Conservation (phyloP, 164 flowering plant genomes). For the Vitis labrusca region DNA sequence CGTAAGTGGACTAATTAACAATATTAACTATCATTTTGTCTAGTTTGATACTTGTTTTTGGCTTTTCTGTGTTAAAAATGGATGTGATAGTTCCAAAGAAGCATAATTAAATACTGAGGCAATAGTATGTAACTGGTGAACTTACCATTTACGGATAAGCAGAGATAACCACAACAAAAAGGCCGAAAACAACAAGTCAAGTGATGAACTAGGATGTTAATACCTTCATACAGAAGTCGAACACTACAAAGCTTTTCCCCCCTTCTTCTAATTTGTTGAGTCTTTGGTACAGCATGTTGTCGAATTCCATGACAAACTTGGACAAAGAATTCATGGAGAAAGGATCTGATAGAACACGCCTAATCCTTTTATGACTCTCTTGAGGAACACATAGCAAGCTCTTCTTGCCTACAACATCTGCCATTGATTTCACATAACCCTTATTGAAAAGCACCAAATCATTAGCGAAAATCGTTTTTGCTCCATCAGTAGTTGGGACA, state of each 20-base stretch:
- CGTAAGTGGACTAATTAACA: too few species aligned
- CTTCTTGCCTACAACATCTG: constrained; percentile 36
- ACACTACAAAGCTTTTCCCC: constrained; percentile 39
- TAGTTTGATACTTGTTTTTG: neutral
- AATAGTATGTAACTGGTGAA: too few species aligned
- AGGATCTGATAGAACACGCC: constrained; percentile 41
- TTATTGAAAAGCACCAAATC: constrained; percentile 45
- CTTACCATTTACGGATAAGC: too few species aligned
- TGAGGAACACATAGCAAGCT: constrained; percentile 37
- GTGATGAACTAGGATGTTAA: too few species aligned
- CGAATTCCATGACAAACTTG: constrained; percentile 26
- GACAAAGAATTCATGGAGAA: constrained; percentile 44
- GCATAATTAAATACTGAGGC: too few species aligned
- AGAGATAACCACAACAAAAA: too few species aligned
- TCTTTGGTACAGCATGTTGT: constrained; percentile 27
- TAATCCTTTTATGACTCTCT: constrained; percentile 40
- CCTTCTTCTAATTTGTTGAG: constrained; percentile 23
- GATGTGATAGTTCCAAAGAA: too few species aligned
- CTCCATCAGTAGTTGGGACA: constrained; percentile 38
- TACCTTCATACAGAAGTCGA: constrained; percentile 52
- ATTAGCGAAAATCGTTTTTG: constrained; percentile 29
- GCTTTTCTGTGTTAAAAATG: too few species aligned
- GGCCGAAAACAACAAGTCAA: too few species aligned
- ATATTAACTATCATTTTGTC: too few species aligned
- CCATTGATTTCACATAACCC: constrained; percentile 46